phyloP scores from a whole-genome alignment of 2,329 filamentous ascomycete species.

The Diaporthe vaccinii region DNA sequence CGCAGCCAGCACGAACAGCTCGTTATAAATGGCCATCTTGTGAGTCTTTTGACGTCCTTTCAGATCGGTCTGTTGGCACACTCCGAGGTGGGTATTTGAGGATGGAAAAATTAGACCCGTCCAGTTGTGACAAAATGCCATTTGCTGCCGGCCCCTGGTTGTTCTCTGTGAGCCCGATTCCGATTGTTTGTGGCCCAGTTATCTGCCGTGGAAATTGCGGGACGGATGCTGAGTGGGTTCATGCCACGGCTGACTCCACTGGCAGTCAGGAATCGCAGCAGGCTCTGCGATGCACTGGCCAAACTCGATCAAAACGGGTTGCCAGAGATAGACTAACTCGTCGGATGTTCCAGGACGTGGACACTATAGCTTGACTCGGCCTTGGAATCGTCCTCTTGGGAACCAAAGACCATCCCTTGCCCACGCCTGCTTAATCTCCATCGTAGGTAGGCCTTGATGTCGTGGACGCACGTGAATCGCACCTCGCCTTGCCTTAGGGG shows the following conservation, averaged over 20 bases:
- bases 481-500: not conserved
- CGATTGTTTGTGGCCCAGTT: not conserved
- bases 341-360: not conserved
- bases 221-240: not conserved
- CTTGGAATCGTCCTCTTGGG: not conserved
- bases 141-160: not conserved
- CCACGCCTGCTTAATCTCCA: not conserved
- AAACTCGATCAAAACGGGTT: not conserved
- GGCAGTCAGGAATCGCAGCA: not conserved
- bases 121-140: not conserved
- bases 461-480: not conserved
- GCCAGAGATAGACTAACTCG: not conserved
- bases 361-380: not conserved
- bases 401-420: not conserved
- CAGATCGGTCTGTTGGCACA: not conserved
- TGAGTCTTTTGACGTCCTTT: not conserved
- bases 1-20: not conserved
- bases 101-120: not conserved
- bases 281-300: not conserved
- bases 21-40: conserved; percentile 3
- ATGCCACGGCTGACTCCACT: not conserved
- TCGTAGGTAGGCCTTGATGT: not conserved
- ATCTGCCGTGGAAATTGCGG: not conserved
- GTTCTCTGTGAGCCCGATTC: not conserved
- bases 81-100: not conserved